Evolutionary conservation across 768 basidiomycete species (phyloP).

Genomic region (Naematelia encephala): DNA sequence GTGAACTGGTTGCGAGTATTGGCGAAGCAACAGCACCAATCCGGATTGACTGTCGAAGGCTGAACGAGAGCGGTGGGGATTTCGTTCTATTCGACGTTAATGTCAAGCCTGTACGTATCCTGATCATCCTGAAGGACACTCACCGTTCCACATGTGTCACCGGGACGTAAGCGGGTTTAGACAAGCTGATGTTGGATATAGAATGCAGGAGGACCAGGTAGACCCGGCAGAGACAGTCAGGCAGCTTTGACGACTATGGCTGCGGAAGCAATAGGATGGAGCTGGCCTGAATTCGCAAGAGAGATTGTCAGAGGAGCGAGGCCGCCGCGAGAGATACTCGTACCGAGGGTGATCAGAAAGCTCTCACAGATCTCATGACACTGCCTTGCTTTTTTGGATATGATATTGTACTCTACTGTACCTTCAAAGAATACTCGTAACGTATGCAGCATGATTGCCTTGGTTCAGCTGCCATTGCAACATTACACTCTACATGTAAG

Average conservation of each 20-base stretch:
- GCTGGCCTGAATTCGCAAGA: conserved; percentile 26
- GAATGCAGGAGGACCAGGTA: conserved; percentile 45
- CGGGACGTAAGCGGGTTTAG: neutral
- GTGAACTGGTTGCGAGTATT: conserved; percentile 25
- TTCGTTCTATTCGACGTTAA: conserved; percentile 46
- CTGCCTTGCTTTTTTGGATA: too few relatives aligned
- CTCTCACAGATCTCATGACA: too few relatives aligned
- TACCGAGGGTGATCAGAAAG: too few relatives aligned
- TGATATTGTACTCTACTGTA: too few relatives aligned
- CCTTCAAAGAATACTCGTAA: too few relatives aligned
- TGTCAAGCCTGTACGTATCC: conserved; percentile 45
- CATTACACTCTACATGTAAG: too few relatives aligned
- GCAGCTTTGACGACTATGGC: conserved; percentile 40
- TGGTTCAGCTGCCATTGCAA: too few relatives aligned
- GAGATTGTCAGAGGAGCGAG: conserved; percentile 25
- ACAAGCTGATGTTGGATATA: conserved; percentile 4
- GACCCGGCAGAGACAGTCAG: conserved; percentile 43
- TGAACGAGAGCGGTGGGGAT: conserved; percentile 9
- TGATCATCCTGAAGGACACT: too few relatives aligned
- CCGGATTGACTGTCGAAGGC: conserved; percentile 33
- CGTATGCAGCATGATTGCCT: too few relatives aligned
- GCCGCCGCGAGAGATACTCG: conserved; percentile 11
- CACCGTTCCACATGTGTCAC: neutral
- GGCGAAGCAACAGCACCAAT: conserved; percentile 21
- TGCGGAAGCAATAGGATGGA: conserved; percentile 42